These are phyloP conservation scores for Letharia lupina DNA, from an alignment of 495 filamentous ascomycete species.

Conservation along the genomic window DNA sequence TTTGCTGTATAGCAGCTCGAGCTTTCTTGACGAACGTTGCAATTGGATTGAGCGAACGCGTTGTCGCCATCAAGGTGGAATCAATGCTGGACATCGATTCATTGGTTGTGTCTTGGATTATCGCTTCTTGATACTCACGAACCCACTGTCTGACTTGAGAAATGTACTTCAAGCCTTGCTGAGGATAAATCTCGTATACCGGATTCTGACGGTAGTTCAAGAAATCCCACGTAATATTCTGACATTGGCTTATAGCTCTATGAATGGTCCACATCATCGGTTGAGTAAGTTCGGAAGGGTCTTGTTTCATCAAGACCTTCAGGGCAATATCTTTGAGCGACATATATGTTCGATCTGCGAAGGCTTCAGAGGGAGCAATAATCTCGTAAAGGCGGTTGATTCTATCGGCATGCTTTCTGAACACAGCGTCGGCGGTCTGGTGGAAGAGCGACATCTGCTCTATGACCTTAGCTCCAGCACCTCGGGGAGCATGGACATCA, in stretches of 20 bases:
- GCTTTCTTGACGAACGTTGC: conserved; percentile 58
- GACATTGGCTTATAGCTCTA: conserved; percentile 47
- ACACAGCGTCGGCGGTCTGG: conserved; percentile 41
- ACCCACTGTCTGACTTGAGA: conserved; percentile 47
- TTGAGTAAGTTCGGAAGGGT: conserved; percentile 37
- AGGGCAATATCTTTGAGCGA: conserved; percentile 57
- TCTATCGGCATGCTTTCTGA: conserved; percentile 33
- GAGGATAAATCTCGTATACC: conserved; percentile 41
- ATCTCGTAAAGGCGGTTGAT: conserved; percentile 34
- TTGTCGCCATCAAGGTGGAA: neutral
- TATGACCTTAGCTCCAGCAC: conserved; percentile 41
- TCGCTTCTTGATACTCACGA: conserved; percentile 47
- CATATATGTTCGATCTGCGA: conserved; percentile 42
- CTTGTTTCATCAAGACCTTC: conserved; percentile 37
- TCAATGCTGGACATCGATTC: conserved; percentile 22
- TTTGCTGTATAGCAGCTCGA: conserved; percentile 54
- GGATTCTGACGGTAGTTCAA: conserved; percentile 33
- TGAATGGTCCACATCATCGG: conserved; percentile 62
- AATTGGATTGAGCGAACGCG: conserved; percentile 34
- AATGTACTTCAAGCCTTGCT: conserved; percentile 36
- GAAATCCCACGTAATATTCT: conserved; percentile 37
- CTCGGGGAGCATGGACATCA: conserved; percentile 44
- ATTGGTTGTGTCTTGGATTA: conserved; percentile 26
- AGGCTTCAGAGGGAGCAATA: conserved; percentile 24
- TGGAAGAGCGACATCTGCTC: conserved; percentile 46